Evolutionary conservation across 768 basidiomycete species (phyloP), one percentile per base, ranked within the genome.

Genomic region (Fomitopsis serialis): DNA sequence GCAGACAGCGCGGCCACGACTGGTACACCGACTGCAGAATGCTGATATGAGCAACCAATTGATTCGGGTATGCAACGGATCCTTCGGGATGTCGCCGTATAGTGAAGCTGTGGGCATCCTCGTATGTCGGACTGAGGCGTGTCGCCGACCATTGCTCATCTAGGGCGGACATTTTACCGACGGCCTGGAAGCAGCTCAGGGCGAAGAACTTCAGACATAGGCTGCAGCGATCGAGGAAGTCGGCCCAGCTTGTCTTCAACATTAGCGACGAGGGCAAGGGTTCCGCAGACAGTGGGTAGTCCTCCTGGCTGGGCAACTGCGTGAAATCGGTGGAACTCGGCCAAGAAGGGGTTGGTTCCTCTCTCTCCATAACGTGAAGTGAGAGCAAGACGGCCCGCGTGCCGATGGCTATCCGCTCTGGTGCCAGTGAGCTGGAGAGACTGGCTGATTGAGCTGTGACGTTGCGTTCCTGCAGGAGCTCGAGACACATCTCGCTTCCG

Each of bases 1-100:
- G 81, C 42, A 93, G 73, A 61, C 83, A 88, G 2, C 94, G 81
- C 0, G 94, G 94, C 84, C 92, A 88, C 5, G 89, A 80, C 55
- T 87, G 85, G 66, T 93, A 88, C 62, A 87, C 83, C 0, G 85
- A 80, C 59, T 86, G 81, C 3, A 95, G 75, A 32, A 94, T 74
- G 48, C 74, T 78, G 60, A 97, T 81, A 53, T 85, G 82, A 0
- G 89, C 76, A 17, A 72, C 68, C 10, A 80, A 73, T 49, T 76
- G 72, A 21, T 72, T 73, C 13, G 89, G 81, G 66, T 93, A 96
- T 5, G 84, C 84, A 23, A 89, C 72, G 19, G 72, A 68, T 4
- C 78, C 79, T 62, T 87, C 84, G 0, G 76, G 70, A 63, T 92
- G 90, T 23, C 83, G 79, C 34, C 88, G 79, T 19, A 89, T 76